A percentile compares a stretch with the other conserved stretches of the same genome.
These are phyloP conservation scores for Gilbertella persicaria DNA, from an alignment of 371 early-diverging fungal genomes.

Conservation along the genomic window DNA sequence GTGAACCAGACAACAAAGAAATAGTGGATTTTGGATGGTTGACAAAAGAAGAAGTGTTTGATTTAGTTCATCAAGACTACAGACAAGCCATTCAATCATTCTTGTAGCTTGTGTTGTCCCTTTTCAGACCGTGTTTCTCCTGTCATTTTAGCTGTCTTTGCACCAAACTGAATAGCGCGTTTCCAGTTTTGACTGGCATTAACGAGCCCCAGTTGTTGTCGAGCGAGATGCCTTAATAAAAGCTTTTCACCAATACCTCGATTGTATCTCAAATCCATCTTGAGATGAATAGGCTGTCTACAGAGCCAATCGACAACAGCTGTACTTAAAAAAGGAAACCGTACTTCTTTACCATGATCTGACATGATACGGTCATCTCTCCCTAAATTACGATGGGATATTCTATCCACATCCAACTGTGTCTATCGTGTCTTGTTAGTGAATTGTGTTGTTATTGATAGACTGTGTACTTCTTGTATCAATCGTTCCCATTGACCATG, in stretches of 20 bases:
- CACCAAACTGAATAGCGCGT: conserved; percentile 97
- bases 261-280: conserved; percentile 78
- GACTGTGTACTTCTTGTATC: conserved; percentile 57
- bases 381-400: conserved; percentile 83
- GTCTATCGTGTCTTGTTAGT: too few species aligned
- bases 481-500: conserved; percentile 67
- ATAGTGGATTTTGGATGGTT: conserved; percentile 86
- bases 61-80: conserved; percentile 44
- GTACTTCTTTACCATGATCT: conserved; percentile 85
- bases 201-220: conserved; percentile 53
- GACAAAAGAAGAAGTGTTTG: conserved; percentile 72
- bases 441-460: not conserved
- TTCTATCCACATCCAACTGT: conserved; percentile 83
- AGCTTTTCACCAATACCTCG: conserved; percentile 92
- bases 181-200: conserved; percentile 71
- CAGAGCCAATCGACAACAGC: conserved; percentile 71
- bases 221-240: conserved; percentile 72
- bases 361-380: conserved; percentile 94
- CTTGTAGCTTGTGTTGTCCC: conserved; percentile 57
- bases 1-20: conserved; percentile 54
- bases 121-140: conserved; percentile 58
- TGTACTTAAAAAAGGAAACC: conserved; percentile 88
- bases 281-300: conserved; percentile 72
- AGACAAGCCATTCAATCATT: conserved; percentile 15
- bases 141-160: conserved; percentile 92